phyloP scores from a whole-genome alignment of 1,284 basidiomycete genomes.

The Neolentinus lepideus region DNA sequence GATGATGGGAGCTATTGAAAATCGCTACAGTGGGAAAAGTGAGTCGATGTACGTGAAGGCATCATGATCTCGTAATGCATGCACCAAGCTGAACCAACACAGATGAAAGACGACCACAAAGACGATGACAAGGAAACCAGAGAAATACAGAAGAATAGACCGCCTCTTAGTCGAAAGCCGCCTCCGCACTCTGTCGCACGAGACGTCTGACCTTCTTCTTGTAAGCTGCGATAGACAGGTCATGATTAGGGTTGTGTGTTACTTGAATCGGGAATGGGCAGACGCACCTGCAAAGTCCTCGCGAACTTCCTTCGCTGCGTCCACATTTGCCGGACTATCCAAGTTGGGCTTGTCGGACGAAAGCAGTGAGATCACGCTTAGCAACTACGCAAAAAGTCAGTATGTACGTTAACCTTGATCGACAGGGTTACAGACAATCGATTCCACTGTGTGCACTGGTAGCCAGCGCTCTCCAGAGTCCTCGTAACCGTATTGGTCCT shows the following conservation, averaged over 20 bases:
- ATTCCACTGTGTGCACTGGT: slow-evolving; percentile 95
- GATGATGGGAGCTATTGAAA: too few species aligned
- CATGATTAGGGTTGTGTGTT: background rate
- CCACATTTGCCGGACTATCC: slow-evolving; percentile 96
- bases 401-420: background rate
- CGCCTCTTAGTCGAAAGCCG: slow-evolving; percentile 57
- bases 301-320: slow-evolving; percentile 89
- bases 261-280: slow-evolving; percentile 1
- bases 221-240: slow-evolving; percentile 46
- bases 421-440: slow-evolving; percentile 69
- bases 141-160: background rate
- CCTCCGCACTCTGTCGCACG: slow-evolving; percentile 80
- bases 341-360: slow-evolving; percentile 90
- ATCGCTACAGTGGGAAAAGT: too few species aligned
- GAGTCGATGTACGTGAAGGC: too few species aligned
- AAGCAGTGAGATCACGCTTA: slow-evolving; percentile 94
- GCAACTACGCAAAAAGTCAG: slow-evolving; percentile 47
- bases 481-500: slow-evolving; percentile 98
- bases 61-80: background rate
- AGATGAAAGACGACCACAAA: background rate
- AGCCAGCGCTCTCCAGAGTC: slow-evolving; percentile 97
- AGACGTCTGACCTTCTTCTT: slow-evolving; percentile 91
- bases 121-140: background rate
- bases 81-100: background rate
- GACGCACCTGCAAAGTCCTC: slow-evolving; percentile 60